Evolutionary conservation across 257 asterid species (phyloP).

Genomic region (Salvia hispanica): DNA sequence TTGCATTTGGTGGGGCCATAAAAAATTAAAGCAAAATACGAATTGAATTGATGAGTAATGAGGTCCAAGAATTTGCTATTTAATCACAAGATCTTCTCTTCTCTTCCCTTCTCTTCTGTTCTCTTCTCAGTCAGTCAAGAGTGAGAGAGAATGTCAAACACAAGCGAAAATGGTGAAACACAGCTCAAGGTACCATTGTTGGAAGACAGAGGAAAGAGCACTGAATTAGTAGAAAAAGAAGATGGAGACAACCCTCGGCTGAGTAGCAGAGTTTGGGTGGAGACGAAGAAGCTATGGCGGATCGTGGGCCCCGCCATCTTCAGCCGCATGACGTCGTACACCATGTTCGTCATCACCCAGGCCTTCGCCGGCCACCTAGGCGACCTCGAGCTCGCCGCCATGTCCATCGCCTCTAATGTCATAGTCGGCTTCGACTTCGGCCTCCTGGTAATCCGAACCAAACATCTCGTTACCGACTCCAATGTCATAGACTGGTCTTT

Average conservation of each 20-base stretch:
- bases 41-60: no score
- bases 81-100: no score
- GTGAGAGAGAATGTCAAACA: not conserved
- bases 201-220: not conserved
- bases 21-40: no score
- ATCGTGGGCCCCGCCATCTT: conserved; percentile 86
- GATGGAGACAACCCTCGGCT: not conserved
- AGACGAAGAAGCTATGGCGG: conserved; percentile 79
- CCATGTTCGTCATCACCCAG: conserved; percentile 75
- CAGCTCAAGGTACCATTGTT: not conserved
- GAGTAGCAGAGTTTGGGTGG: conserved; percentile 47
- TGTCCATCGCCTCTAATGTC: conserved; percentile 69
- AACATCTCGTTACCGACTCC: no score
- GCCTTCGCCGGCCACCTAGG: conserved; percentile 94
- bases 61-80: no score
- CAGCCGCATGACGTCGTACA: conserved; percentile 63
- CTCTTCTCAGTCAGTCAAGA: not conserved
- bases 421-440: conserved; percentile 77
- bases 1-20: no score
- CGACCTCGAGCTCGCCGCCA: conserved; percentile 81
- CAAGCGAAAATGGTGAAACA: not conserved
- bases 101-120: no score
- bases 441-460: conserved; percentile 44
- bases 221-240: not conserved
- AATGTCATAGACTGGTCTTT: no score